Conservation (phyloP, 2,329 filamentous ascomycete genomes). For the Chaetomiaceae sp. region DNA sequence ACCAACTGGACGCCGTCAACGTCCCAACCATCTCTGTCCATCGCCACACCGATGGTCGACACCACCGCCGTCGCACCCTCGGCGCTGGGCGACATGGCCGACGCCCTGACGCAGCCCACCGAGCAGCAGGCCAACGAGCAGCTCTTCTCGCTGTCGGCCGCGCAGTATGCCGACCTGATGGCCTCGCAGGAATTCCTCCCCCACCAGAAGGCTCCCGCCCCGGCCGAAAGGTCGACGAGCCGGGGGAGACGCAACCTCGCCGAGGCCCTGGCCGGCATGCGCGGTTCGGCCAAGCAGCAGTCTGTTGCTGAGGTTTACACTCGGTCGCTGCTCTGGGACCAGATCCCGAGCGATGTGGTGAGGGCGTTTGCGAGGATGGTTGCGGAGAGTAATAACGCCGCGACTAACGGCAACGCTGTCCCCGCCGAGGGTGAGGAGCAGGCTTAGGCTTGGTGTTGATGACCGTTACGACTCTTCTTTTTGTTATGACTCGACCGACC, state of each 20-base stretch:
- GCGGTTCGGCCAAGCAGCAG: slow-evolving; percentile 64
- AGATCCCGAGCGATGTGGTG: slow-evolving; percentile 87
- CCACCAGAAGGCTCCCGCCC: slow-evolving; percentile 44
- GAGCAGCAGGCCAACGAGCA: slow-evolving; percentile 86
- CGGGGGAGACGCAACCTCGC: slow-evolving; percentile 70
- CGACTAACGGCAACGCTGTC: too few relatives aligned
- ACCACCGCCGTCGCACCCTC: slow-evolving; percentile 52
- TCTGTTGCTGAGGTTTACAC: slow-evolving; percentile 83
- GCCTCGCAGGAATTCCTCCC: slow-evolving; percentile 68
- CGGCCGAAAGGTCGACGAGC: slow-evolving; percentile 50
- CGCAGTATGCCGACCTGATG: slow-evolving; percentile 87
- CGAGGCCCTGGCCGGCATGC: slow-evolving; percentile 76
- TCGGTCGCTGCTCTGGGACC: slow-evolving; percentile 87
- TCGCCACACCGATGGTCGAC: slow-evolving; percentile 43
- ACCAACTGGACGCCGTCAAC: slow-evolving; percentile 41
- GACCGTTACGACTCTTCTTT: slow-evolving; percentile 30
- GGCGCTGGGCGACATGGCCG: slow-evolving; percentile 62
- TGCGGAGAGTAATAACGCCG: slow-evolving; percentile 59
- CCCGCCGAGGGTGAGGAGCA: slow-evolving; percentile 41
- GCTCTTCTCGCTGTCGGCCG: slow-evolving; percentile 77
- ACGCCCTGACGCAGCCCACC: slow-evolving; percentile 67
- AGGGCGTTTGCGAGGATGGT: slow-evolving; percentile 90
- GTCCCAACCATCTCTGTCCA: slow-evolving; percentile 34
- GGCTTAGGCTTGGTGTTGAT: slow-evolving; percentile 36
- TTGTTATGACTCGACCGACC: slow-evolving; percentile 15